Conservation (phyloP, 257 asterid genomes). For the Anisodus acutangulus region DNA sequence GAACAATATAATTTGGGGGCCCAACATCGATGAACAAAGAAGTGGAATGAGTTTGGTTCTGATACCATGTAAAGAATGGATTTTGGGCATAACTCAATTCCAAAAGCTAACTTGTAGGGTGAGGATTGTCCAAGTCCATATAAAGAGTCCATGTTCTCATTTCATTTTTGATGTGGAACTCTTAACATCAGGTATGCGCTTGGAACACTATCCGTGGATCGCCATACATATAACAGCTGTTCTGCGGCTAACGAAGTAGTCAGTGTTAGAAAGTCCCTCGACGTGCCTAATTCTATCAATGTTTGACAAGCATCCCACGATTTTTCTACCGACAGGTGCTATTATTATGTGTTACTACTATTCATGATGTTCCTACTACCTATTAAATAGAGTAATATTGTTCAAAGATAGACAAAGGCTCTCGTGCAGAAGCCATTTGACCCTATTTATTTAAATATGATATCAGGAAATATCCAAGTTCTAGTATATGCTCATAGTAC, state of each 20-base stretch:
- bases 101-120: too few relatives aligned
- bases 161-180: too few relatives aligned
- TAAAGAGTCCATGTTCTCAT: too few relatives aligned
- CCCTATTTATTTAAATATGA: background rate
- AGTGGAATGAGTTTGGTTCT: too few relatives aligned
- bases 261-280: background rate
- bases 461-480: too few relatives aligned
- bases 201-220: background rate
- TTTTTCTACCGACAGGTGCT: background rate
- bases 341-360: background rate
- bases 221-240: background rate
- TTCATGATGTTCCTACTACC: background rate
- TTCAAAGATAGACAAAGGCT: background rate
- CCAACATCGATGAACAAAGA: too few relatives aligned
- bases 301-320: background rate
- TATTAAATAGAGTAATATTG: background rate
- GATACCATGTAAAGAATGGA: too few relatives aligned
- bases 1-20: too few relatives aligned
- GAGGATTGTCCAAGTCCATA: too few relatives aligned
- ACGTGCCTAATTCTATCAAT: background rate
- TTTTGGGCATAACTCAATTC: too few relatives aligned
- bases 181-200: too few relatives aligned
- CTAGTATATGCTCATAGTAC: too few relatives aligned
- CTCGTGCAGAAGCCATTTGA: background rate
- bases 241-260: background rate